phyloP scores from a whole-genome alignment of 164 flowering plant species.

The Warburgia ugandensis region DNA sequence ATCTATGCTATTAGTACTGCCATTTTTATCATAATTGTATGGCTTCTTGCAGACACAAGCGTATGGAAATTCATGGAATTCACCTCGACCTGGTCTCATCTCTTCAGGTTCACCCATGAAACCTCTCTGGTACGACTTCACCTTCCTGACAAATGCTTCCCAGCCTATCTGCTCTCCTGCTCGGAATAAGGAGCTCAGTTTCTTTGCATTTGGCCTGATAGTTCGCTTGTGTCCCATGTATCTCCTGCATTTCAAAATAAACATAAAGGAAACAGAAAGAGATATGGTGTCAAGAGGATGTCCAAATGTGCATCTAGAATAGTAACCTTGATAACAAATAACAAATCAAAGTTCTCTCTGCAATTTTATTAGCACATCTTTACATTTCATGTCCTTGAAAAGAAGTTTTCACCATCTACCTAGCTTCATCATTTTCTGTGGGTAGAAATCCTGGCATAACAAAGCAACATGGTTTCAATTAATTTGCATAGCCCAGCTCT shows the following conservation, averaged over 20 bases:
- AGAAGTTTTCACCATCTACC: neutral
- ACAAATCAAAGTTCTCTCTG: neutral
- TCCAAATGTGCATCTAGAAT: neutral
- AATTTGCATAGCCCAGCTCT: too few species aligned
- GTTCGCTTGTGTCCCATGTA: slow-evolving; percentile 96
- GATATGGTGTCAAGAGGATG: neutral
- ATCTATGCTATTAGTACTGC: neutral
- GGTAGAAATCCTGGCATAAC: neutral
- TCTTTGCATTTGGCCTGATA: slow-evolving; percentile 88
- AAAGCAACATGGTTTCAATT: too few species aligned
- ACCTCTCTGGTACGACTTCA: slow-evolving; percentile 69
- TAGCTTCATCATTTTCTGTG: neutral
- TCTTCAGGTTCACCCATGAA: slow-evolving; percentile 99
- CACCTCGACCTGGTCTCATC: slow-evolving; percentile 78
- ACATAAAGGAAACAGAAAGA: neutral
- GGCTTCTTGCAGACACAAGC: slow-evolving; percentile 73
- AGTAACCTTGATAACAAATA: neutral
- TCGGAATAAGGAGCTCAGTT: slow-evolving; percentile 69
- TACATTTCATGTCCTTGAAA: neutral
- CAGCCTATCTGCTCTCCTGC: slow-evolving; percentile 58
- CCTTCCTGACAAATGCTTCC: slow-evolving; percentile 66
- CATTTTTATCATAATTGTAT: neutral
- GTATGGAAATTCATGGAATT: slow-evolving; percentile 80
- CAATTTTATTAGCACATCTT: neutral
- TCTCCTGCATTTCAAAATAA: slow-evolving; percentile 50